These are phyloP conservation scores for Trametes versicolor DNA, from an alignment of 1,284 basidiomycete genomes.

Conservation along the genomic window DNA sequence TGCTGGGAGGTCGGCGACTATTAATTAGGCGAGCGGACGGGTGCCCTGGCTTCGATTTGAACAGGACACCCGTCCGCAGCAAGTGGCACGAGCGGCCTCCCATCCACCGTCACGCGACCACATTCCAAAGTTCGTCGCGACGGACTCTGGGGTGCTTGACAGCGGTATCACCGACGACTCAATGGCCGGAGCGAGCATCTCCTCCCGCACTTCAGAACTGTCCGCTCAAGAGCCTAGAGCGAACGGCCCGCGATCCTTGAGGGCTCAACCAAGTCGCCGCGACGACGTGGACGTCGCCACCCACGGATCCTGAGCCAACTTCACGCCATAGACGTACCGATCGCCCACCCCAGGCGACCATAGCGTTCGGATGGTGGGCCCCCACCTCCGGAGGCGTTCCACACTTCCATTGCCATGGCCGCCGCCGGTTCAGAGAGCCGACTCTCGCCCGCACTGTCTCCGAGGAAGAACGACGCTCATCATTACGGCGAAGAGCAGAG, in stretches of 20 bases:
- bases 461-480: constrained; percentile 4
- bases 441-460: constrained; percentile 14
- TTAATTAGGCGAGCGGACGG: constrained; percentile 9
- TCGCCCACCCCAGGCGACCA: not conserved
- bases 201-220: not conserved
- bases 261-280: constrained; percentile 3
- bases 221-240: not conserved
- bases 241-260: not conserved
- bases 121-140: not conserved
- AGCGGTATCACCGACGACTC: constrained; percentile 14
- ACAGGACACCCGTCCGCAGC: constrained; percentile 16
- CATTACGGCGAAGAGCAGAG: constrained; percentile 6
- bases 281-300: constrained; percentile 5
- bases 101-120: constrained; percentile 24
- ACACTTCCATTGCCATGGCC: constrained; percentile 5
- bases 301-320: constrained; percentile 20
- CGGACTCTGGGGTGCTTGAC: not conserved
- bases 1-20: constrained; percentile 13
- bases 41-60: constrained; percentile 15
- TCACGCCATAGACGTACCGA: constrained; percentile 7
- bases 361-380: constrained; percentile 4
- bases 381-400: not conserved
- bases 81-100: constrained; percentile 10
- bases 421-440: constrained; percentile 8
- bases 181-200: not conserved